Conservation (phyloP, 2,329 filamentous ascomycete genomes). For the Dryadomyces quercus-mongolicae region DNA sequence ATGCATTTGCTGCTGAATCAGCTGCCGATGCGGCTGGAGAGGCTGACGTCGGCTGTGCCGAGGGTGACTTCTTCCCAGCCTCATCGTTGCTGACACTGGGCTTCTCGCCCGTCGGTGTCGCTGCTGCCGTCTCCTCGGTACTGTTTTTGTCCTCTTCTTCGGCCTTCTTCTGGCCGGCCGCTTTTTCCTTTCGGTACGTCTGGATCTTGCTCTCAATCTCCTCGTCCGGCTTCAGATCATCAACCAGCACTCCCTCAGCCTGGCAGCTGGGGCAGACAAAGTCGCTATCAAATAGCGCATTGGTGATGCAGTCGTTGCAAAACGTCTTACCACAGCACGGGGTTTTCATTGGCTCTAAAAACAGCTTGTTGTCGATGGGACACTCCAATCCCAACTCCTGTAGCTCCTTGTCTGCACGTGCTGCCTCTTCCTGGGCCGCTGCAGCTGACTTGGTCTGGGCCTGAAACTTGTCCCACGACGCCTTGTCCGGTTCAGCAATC, state of each 20-base stretch:
- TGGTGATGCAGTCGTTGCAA: slow-evolving; percentile 99
- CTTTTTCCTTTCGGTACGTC: slow-evolving; percentile 52
- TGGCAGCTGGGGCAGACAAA: slow-evolving; percentile 89
- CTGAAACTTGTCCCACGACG: slow-evolving; percentile 93
- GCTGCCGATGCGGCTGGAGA: neutral
- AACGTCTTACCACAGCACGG: slow-evolving; percentile 97
- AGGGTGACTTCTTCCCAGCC: neutral
- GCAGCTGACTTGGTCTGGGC: slow-evolving; percentile 83
- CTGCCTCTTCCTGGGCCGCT: slow-evolving; percentile 65
- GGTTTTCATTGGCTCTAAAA: slow-evolving; percentile 97
- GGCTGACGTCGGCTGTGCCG: neutral
- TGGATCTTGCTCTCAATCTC: slow-evolving; percentile 69
- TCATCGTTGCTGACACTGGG: neutral
- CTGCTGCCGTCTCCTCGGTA: slow-evolving; percentile 17
- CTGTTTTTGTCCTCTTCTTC: slow-evolving; percentile 4
- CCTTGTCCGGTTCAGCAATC: slow-evolving; percentile 89
- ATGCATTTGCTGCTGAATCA: slow-evolving; percentile 2
- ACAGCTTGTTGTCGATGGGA: slow-evolving; percentile 93
- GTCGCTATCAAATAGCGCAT: slow-evolving; percentile 96
- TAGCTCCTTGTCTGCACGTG: slow-evolving; percentile 72
- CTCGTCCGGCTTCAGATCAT: slow-evolving; percentile 76
- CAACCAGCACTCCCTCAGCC: slow-evolving; percentile 82
- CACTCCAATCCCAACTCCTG: slow-evolving; percentile 84
- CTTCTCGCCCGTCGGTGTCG: slow-evolving; percentile 3
- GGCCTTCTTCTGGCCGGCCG: slow-evolving; percentile 26